Base-by-base conservation (phyloP, 768 basidiomycete genomes). In the Dacryopinax primogenitus region DNA sequence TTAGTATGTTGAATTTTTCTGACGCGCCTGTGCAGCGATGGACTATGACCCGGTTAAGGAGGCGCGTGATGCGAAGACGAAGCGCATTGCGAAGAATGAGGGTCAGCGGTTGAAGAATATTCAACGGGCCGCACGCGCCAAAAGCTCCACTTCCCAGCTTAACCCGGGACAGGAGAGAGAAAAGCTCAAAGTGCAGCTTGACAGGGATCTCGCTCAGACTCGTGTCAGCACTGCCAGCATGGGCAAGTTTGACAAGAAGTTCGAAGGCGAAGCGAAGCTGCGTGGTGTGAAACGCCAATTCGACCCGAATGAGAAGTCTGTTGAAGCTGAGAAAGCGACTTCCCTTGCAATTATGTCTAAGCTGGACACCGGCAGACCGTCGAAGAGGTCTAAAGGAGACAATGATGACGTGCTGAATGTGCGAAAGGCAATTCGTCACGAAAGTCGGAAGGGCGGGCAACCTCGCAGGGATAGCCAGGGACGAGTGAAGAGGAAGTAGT, bases 261-360 rank as follows among this genome's bases (percentile, higher is more conserved):
- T 98, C 23, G 88, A 94, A 63, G 94, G 94, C 13, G 96, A 99
- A 76, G 88, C 90, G 74, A 93, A 91, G 75, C 73, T 85, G 45
- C 83, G 84, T 35, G 92, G 93, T 4, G 77, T 93, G 58, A 98
- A 97, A 78, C 84, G 96, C 71, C 97, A 97, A 89, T 98, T 96
- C 72, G 90, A 92, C 3, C 84, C 93, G 0, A 83, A 86, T 12
- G 92, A 93, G 72, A 78, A 78, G 4, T 78, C 87, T 0, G 77
- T 80, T 4, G 76, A 79, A 0, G 73, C 78, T 3, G 96, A 99
- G 77, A 88, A 84, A 69, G 82, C 86, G 23, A 70, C 82, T 2
- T 86, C 90, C 7, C 75, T 97, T 62, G 81, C 84, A 16, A 77
- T 98, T n/a, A 74, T 97, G 23, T 82, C 85, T 1, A 83, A 83